A percentile compares a stretch with the other conserved stretches of the same genome.
phyloP scores from a whole-genome alignment of 768 basidiomycete genomes.

The Termitomyces heimii region DNA sequence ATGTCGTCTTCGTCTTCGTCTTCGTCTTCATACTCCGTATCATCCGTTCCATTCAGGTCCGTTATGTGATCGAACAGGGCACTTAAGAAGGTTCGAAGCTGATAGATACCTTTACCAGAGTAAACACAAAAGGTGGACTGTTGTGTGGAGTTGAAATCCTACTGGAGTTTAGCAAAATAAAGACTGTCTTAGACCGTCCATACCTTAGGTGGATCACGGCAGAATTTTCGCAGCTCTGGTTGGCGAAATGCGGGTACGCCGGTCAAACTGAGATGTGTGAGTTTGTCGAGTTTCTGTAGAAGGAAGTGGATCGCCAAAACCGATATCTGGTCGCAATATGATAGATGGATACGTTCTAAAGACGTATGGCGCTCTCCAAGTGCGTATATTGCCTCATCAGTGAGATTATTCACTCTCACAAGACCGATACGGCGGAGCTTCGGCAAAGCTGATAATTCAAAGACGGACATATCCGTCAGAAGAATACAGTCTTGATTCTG shows the following conservation, averaged over 20 bases:
- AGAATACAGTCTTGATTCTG: slow-evolving; percentile 63
- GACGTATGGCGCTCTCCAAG: slow-evolving; percentile 82
- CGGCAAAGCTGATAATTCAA: slow-evolving; percentile 81
- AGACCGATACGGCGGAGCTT: slow-evolving; percentile 94
- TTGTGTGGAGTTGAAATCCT: slow-evolving; percentile 93
- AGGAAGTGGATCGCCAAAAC: slow-evolving; percentile 90
- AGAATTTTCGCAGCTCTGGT: slow-evolving; percentile 82
- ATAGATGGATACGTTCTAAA: slow-evolving; percentile 93
- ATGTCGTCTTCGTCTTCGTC: slow-evolving; percentile 48
- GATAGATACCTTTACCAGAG: slow-evolving; percentile 84
- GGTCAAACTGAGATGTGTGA: slow-evolving; percentile 95
- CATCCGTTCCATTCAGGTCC: slow-evolving; percentile 64
- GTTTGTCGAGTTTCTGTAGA: slow-evolving; percentile 79
- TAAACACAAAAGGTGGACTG: slow-evolving; percentile 93
- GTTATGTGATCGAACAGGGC: slow-evolving; percentile 72
- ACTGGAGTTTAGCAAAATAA: slow-evolving; percentile 5
- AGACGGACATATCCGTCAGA: slow-evolving; percentile 91
- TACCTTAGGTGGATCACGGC: slow-evolving; percentile 82
- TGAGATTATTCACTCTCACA: slow-evolving; percentile 88
- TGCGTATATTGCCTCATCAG: slow-evolving; percentile 88
- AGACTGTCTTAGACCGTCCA: slow-evolving; percentile 14
- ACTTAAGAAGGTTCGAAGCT: slow-evolving; percentile 74
- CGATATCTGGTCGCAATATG: slow-evolving; percentile 93
- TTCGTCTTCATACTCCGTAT: slow-evolving; percentile 63
- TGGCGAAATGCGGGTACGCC: slow-evolving; percentile 91